These are phyloP conservation scores for Rhizopogon rudus DNA, from an alignment of 768 basidiomycete species.

Conservation along the genomic window DNA sequence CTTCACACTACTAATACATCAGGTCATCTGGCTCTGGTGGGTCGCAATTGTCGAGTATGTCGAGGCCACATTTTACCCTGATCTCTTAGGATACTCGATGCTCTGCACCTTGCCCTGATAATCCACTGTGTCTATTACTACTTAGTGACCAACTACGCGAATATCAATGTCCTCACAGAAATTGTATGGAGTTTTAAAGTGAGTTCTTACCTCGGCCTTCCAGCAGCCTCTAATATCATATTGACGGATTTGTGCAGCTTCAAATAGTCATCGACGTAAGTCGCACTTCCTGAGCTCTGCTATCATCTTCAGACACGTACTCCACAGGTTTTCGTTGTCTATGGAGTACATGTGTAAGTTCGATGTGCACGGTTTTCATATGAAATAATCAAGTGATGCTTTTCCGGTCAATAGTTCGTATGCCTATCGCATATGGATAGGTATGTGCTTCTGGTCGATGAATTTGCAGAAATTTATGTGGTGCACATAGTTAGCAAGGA, in stretches of 20 bases:
- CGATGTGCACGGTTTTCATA: background rate
- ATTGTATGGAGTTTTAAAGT: constrained; percentile 22
- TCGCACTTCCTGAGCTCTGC: background rate
- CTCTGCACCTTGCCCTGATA: constrained; percentile 28
- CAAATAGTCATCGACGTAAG: background rate
- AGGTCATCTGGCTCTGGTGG: constrained; percentile 6
- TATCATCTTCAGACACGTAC: background rate
- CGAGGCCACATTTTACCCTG: background rate
- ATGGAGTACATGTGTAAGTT: background rate
- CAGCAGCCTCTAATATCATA: too few species aligned
- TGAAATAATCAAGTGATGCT: background rate
- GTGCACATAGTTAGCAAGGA: background rate
- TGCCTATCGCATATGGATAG: constrained; percentile 1
- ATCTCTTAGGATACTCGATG: constrained; percentile 29
- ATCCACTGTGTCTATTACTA: constrained; percentile 33
- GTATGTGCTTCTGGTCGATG: background rate
- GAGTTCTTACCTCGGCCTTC: background rate
- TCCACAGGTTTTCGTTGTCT: background rate
- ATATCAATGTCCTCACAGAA: constrained; percentile 20
- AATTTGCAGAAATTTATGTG: background rate
- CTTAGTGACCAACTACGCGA: constrained; percentile 28
- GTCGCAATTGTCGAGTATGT: background rate
- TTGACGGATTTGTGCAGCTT: background rate
- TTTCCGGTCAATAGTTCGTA: background rate
- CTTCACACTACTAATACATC: background rate